Conservation (phyloP, 495 filamentous ascomycete genomes). For the Trichoderma virens region DNA sequence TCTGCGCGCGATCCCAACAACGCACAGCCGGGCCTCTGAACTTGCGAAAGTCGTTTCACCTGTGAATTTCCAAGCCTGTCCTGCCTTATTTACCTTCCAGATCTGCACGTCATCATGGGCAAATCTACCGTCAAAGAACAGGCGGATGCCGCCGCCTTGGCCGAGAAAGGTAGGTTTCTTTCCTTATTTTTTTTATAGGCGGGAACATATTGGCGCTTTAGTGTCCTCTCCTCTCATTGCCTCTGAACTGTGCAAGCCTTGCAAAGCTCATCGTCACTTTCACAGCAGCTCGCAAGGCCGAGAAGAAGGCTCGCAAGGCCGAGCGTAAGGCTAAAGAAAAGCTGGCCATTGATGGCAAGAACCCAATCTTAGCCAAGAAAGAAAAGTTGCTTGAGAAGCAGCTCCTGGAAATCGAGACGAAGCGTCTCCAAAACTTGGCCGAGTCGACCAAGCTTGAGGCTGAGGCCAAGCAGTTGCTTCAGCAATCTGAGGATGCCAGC, state of each 20-base stretch:
- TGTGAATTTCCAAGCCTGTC: not conserved
- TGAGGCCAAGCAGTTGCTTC: constrained; percentile 19
- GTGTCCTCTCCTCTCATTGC: not conserved
- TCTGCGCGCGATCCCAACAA: not conserved
- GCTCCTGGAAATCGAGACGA: not conserved
- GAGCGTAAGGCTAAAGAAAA: not conserved
- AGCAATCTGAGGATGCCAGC: constrained; percentile 14
- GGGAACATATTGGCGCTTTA: not conserved
- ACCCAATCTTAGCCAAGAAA: not conserved
- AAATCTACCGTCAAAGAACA: not conserved
- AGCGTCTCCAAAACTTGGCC: not conserved
- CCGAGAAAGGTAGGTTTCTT: not conserved
- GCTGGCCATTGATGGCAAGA: not conserved
- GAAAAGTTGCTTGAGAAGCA: not conserved
- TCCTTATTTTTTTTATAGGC: not conserved
- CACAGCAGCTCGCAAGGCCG: not conserved
- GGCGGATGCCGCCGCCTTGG: not conserved
- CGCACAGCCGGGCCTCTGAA: not conserved
- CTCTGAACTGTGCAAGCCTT: not conserved
- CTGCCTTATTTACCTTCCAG: not conserved
- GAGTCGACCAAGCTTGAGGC: constrained; percentile 21
- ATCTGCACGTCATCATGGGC: not conserved
- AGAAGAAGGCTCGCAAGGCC: not conserved
- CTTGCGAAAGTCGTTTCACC: not conserved
- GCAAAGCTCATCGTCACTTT: not conserved